Evolutionary conservation across 306 rosid species (phyloP), one percentile per base, ranked within the genome.

Genomic region (Ochetophila trinervis): DNA sequence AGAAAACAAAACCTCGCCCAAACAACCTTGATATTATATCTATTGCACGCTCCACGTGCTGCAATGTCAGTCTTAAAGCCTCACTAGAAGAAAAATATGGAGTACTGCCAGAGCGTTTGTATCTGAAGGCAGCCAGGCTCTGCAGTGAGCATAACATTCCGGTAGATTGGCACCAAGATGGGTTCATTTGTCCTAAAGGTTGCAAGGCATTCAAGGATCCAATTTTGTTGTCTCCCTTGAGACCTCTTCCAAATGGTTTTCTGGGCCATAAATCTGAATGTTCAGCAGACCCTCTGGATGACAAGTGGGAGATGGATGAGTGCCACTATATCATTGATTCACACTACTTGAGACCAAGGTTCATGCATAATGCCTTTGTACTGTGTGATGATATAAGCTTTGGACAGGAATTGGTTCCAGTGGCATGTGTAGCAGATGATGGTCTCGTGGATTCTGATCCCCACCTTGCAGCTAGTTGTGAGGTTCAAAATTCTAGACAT

Each of bases 351-450:
- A 76, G 80, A 24, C 77, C 60, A 54, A 83, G 74, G 23, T 78
- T 84, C 59, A 56, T 60, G 73, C 80, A 78, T 70, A 86, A 80
- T 67, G 83, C 70, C 61, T 55, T 56, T 50, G 68, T 90, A 74
- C 69, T 94, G 62, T 94, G 96, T 68, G 86, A 77, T 76, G 99
- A 94, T 79, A 81, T 94, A 71, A 94, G 99, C 86, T 88, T 81
- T 65, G 99, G 99, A 73, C 80, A 78, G 80, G 99, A 94, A 83
- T 66, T 76, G 21, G 66, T 86, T 80, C 90, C 96, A 1, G 88
- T 94, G 84, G 71, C 74, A 66, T 94, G 99, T 63, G 85, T 88
- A 22, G 87, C 80, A 53, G 95, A 94, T 79, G 76, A 88, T 65
- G 87, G 72, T 64, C 78, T 76, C 64, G 45, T 66, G 75, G 76